Percentiles rank a stretch among this genome's conserved stretches.
Evolutionary conservation across 768 basidiomycete species (phyloP).

Genomic region (Phanerochaete sordida): DNA sequence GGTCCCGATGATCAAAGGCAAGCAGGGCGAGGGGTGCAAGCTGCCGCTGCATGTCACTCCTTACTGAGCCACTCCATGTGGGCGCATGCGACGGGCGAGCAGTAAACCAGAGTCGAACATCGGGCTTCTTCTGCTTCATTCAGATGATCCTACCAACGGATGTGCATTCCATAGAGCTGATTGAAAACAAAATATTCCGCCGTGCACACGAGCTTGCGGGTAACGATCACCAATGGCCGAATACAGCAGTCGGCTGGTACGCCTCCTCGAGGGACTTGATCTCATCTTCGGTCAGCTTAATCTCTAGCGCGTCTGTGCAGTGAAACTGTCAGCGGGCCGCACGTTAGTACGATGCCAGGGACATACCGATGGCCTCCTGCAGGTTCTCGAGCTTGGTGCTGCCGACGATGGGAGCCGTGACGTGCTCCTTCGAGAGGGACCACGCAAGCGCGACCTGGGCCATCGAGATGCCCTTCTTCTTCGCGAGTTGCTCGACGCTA

Average conservation of each 20-base stretch:
- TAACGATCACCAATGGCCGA: slow-evolving; percentile 26
- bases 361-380: slow-evolving; percentile 33
- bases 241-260: slow-evolving; percentile 41
- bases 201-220: too few species aligned
- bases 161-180: too few species aligned
- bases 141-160: too few species aligned
- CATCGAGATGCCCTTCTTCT: slow-evolving; percentile 36
- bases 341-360: background rate
- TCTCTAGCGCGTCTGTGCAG: slow-evolving; percentile 37
- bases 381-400: slow-evolving; percentile 34
- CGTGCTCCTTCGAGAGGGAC: slow-evolving; percentile 24
- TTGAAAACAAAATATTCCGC: too few species aligned
- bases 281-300: slow-evolving; percentile 54
- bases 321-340: too few species aligned
- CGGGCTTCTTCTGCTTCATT: too few species aligned
- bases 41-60: slow-evolving; percentile 30
- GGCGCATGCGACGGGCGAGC: background rate
- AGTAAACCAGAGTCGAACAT: too few species aligned
- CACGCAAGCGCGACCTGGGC: slow-evolving; percentile 37
- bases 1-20: slow-evolving; percentile 30
- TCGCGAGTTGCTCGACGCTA: slow-evolving; percentile 37
- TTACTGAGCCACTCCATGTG: background rate
- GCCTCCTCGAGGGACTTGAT: slow-evolving; percentile 51
- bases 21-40: slow-evolving; percentile 24
- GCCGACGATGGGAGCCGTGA: slow-evolving; percentile 40